These are phyloP conservation scores for Malbranchea zuffiana DNA, from an alignment of 2,329 filamentous ascomycete genomes.

Conservation along the genomic window DNA sequence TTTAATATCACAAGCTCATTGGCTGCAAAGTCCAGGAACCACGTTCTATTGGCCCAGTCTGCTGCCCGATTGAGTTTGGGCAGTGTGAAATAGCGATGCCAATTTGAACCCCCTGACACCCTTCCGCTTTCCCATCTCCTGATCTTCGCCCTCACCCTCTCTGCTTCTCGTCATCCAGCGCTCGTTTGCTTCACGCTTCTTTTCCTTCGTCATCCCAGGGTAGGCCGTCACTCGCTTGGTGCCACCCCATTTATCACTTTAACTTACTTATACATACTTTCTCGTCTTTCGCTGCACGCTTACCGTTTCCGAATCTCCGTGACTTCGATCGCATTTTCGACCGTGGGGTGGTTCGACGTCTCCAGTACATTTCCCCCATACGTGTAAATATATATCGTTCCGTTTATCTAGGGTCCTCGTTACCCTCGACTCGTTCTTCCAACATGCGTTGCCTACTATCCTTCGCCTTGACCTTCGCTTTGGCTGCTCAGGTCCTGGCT, in stretches of 20 bases:
- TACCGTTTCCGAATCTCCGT: background rate
- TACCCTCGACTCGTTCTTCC: background rate
- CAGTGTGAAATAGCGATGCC: no score
- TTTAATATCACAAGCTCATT: no score
- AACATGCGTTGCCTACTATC: slow-evolving; percentile 30
- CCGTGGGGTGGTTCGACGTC: background rate
- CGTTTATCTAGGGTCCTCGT: background rate
- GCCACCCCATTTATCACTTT: slow-evolving; percentile 17
- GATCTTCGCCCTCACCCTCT: background rate
- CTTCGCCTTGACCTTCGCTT: slow-evolving; percentile 22
- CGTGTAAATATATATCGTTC: slow-evolving; percentile 4
- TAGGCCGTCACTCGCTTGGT: slow-evolving; percentile 14
- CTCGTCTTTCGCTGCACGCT: background rate
- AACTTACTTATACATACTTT: slow-evolving; percentile 1
- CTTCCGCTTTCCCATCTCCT: slow-evolving; percentile 1
- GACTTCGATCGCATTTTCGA: slow-evolving; percentile 1
- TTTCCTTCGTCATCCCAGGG: slow-evolving; percentile 1
- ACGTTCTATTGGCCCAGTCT: no score
- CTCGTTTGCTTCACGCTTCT: background rate
- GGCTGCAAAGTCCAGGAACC: no score
- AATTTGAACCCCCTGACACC: background rate
- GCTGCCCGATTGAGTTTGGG: no score
- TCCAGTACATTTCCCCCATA: slow-evolving; percentile 1
- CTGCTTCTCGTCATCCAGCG: slow-evolving; percentile 1
- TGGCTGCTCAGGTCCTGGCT: slow-evolving; percentile 26